Percentiles rank a stretch among this genome's conserved stretches.
phyloP scores from a whole-genome alignment of 2,329 filamentous ascomycete genomes.

The Exophiala aquamarina region DNA sequence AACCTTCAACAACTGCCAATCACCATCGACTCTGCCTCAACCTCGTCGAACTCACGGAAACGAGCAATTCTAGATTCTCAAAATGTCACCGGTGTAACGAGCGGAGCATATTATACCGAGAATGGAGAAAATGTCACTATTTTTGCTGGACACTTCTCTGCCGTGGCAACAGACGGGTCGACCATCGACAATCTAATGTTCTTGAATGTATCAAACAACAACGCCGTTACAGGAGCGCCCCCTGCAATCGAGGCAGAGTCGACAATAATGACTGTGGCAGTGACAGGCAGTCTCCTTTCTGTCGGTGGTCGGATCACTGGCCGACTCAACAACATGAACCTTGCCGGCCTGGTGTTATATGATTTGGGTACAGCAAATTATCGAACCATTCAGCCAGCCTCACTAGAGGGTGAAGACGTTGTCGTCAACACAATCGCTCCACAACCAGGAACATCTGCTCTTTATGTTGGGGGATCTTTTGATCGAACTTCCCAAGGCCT shows the following conservation, averaged over 20 bases:
- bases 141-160: constrained; percentile 81
- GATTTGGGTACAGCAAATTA: constrained; percentile 68
- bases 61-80: constrained; percentile 34
- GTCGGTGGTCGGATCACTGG: constrained; percentile 81
- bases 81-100: constrained; percentile 56
- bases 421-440: constrained; percentile 75
- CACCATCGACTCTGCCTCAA: constrained; percentile 42
- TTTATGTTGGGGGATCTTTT: constrained; percentile 87
- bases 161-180: constrained; percentile 66
- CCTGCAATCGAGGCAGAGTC: constrained; percentile 68
- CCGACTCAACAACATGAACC: constrained; percentile 57
- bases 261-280: constrained; percentile 69
- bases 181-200: constrained; percentile 77
- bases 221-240: constrained; percentile 68
- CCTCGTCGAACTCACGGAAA: constrained; percentile 25
- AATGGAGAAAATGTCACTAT: constrained; percentile 77
- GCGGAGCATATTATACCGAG: constrained; percentile 73
- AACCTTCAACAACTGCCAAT: constrained; percentile 47
- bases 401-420: constrained; percentile 67
- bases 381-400: constrained; percentile 67
- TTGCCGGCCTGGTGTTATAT: constrained; percentile 78
- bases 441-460: constrained; percentile 67
- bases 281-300: constrained; percentile 69
- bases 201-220: constrained; percentile 71
- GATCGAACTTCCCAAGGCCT: constrained; percentile 73